Conservation (phyloP, 192 early-diverging fungal genomes). For the Entomortierella lignicola region DNA sequence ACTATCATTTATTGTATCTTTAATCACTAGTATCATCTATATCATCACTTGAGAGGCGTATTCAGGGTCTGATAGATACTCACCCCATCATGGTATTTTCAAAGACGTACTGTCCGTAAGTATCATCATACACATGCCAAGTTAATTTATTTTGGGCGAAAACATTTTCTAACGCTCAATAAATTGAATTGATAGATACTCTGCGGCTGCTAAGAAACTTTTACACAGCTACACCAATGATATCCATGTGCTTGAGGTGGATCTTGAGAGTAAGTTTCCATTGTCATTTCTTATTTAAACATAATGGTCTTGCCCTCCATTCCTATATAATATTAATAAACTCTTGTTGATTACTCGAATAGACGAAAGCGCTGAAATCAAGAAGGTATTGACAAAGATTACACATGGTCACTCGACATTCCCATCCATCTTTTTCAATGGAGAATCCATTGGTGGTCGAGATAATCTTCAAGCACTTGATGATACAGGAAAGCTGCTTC, state of each 20-base stretch:
- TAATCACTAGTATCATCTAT: not conserved
- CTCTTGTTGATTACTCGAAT: not conserved
- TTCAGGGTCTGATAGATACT: slow-evolving; percentile 36
- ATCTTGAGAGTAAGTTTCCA: slow-evolving; percentile 26
- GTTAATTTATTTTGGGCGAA: too few species aligned
- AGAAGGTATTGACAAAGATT: slow-evolving; percentile 37
- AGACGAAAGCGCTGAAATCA: slow-evolving; percentile 27
- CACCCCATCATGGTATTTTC: slow-evolving; percentile 49
- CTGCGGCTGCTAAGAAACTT: slow-evolving; percentile 30
- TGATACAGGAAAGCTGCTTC: slow-evolving; percentile 8
- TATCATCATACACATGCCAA: too few species aligned
- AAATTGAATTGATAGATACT: slow-evolving; percentile 17
- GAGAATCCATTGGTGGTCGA: slow-evolving; percentile 39
- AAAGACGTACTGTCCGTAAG: slow-evolving; percentile 49
- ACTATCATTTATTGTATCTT: not conserved
- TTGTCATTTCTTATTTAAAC: too few species aligned
- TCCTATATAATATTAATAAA: not conserved
- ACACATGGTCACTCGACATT: slow-evolving; percentile 40
- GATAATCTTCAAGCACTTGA: slow-evolving; percentile 36
- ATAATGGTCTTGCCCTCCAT: too few species aligned
- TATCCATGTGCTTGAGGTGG: slow-evolving; percentile 34
- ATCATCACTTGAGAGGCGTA: slow-evolving; percentile 17
- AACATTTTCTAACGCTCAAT: too few species aligned
- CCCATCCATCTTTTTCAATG: slow-evolving; percentile 45
- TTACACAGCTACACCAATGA: slow-evolving; percentile 37